Percentiles rank a stretch among this genome's conserved stretches.
These are phyloP conservation scores for Fomitopsis schrenkii DNA, from an alignment of 1,284 basidiomycete genomes.

Conservation along the genomic window DNA sequence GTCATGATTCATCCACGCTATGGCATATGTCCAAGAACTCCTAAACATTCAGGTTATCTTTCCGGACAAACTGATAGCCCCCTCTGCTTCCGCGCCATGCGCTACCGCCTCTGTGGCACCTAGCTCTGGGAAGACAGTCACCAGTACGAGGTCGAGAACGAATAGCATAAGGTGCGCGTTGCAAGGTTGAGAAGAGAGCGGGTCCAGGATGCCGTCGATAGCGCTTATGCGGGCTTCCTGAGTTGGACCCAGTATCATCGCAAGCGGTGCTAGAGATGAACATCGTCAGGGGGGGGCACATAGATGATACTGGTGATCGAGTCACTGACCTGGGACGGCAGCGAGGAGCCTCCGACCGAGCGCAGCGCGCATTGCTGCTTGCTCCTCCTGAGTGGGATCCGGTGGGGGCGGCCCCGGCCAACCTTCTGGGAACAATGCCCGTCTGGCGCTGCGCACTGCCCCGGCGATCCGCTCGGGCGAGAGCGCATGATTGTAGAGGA, in stretches of 20 bases:
- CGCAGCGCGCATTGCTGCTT: slow-evolving; percentile 50
- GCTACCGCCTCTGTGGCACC: slow-evolving; percentile 22
- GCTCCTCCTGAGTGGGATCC: slow-evolving; percentile 70
- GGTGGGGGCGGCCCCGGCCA: slow-evolving; percentile 65
- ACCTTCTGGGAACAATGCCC: slow-evolving; percentile 74
- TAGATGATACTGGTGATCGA: not conserved
- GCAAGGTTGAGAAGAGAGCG: slow-evolving; percentile 52
- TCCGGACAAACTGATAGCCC: not conserved
- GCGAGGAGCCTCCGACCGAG: slow-evolving; percentile 44
- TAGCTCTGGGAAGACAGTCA: slow-evolving; percentile 67
- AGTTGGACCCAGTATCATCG: slow-evolving; percentile 46
- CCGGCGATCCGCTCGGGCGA: slow-evolving; percentile 47
- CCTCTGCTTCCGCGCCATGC: not conserved
- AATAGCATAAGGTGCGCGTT: slow-evolving; percentile 67
- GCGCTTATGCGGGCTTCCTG: slow-evolving; percentile 35
- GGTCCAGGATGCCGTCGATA: slow-evolving; percentile 49
- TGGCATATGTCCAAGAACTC: not conserved
- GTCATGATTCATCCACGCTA: not conserved
- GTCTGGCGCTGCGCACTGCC: slow-evolving; percentile 48
- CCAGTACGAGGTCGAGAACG: slow-evolving; percentile 57
- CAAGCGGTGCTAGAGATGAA: slow-evolving; percentile 23
- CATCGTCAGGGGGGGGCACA: not conserved
- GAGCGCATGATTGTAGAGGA: slow-evolving; percentile 53
- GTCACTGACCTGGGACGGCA: slow-evolving; percentile 40
- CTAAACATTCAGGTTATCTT: not conserved